Conservation (phyloP, 202 grass and related monocot species). For the Brachypodium distachyon region DNA sequence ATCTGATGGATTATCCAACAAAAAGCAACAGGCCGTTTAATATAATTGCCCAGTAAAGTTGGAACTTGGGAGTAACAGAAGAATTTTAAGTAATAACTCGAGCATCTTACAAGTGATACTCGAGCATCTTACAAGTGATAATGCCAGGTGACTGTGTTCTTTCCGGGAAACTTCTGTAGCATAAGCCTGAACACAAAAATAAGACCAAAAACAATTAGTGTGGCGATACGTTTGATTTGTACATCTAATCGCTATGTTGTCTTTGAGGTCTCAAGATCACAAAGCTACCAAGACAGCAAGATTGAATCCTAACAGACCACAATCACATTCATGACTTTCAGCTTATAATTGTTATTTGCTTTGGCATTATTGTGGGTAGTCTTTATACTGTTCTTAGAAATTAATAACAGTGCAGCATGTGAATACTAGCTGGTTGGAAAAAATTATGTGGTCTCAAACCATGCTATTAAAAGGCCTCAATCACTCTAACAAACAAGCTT, state of each 20-base stretch:
- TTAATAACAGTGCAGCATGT: background rate
- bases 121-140: slow-evolving; percentile 56
- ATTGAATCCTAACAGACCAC: no score
- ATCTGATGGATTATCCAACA: slow-evolving; percentile 38
- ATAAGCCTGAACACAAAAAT: slow-evolving; percentile 59
- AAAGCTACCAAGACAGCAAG: no score
- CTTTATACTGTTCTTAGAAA: background rate
- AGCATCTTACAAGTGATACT: slow-evolving; percentile 57
- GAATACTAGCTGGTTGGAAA: background rate
- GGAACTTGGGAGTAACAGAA: background rate
- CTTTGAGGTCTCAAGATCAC: no score
- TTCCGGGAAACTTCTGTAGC: slow-evolving; percentile 69
- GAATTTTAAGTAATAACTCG: background rate
- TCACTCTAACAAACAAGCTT: background rate
- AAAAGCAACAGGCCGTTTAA: background rate
- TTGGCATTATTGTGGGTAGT: background rate
- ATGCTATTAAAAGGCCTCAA: background rate
- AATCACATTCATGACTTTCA: background rate
- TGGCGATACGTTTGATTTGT: background rate
- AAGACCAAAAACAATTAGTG: background rate
- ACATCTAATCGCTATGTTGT: no score
- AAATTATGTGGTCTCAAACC: background rate
- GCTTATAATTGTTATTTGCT: background rate
- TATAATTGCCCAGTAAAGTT: slow-evolving; percentile 1
- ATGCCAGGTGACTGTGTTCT: slow-evolving; percentile 59